A percentile compares a stretch with the other conserved stretches of the same genome.
phyloP scores from a whole-genome alignment of 768 basidiomycete species.

The Lentinus tigrinus region DNA sequence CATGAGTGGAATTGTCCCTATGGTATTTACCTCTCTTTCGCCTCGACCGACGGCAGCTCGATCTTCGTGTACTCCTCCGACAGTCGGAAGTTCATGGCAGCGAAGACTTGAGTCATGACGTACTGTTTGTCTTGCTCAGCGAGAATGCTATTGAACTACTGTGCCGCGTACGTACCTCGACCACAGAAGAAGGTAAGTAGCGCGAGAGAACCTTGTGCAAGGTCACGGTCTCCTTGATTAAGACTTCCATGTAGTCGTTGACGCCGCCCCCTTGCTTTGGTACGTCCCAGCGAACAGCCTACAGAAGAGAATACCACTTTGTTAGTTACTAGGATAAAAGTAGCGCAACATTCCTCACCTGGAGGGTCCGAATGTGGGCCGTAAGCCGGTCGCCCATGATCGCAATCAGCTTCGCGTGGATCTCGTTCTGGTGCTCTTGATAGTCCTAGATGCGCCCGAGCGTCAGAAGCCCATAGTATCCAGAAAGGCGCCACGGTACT shows the following conservation, averaged over 20 bases:
- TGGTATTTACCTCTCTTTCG: slow-evolving; percentile 69
- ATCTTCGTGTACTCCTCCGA: slow-evolving; percentile 83
- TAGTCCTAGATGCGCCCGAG: slow-evolving; percentile 61
- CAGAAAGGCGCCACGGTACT: slow-evolving; percentile 27
- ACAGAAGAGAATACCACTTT: background rate
- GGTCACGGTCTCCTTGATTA: slow-evolving; percentile 93
- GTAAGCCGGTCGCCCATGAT: slow-evolving; percentile 96
- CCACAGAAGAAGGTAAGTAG: slow-evolving; percentile 74
- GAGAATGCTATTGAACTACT: background rate
- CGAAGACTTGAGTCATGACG: slow-evolving; percentile 95
- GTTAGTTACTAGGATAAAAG: background rate
- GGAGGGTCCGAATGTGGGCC: slow-evolving; percentile 81
- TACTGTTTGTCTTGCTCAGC: slow-evolving; percentile 44
- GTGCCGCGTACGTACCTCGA: slow-evolving; percentile 61
- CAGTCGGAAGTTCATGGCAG: slow-evolving; percentile 87
- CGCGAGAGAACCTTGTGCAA: slow-evolving; percentile 94
- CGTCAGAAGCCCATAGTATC: background rate
- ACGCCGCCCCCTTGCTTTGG: slow-evolving; percentile 59
- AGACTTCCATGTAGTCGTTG: slow-evolving; percentile 89
- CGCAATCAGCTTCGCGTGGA: slow-evolving; percentile 93
- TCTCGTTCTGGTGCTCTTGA: slow-evolving; percentile 99
- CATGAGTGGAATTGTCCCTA: background rate
- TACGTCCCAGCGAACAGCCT: slow-evolving; percentile 80
- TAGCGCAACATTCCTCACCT: slow-evolving; percentile 43
- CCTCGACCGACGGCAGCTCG: slow-evolving; percentile 78